Evolutionary conservation across 2,329 filamentous ascomycete genomes (phyloP), one percentile per base, ranked within the genome.

Genomic region (Dactylella cylindrospora): DNA sequence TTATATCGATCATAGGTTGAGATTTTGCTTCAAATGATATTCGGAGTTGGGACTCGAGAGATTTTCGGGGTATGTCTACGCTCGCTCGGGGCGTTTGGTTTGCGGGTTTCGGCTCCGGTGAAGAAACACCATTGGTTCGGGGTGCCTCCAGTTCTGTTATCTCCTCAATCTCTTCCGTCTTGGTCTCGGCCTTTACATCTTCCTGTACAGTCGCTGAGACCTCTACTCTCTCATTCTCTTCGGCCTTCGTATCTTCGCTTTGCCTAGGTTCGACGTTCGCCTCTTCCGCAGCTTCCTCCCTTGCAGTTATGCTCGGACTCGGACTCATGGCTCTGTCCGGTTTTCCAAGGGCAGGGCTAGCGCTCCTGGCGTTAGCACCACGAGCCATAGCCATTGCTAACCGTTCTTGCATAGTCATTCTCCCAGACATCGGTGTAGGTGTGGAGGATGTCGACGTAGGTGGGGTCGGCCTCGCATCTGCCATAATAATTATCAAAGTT

Each of bases 371-470:
- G 73, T 76, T 74, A 54, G 79, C 80, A 70, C 86, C 88, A 59
- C 85, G 85, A 2, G 85, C 88, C 69, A 96, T 82, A 23, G 90
- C 93, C 70, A 88, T 88, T 23, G 91, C 91, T 61, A 98, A 78
- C 64, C 90, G 81, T 71, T 95, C 90, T 71, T 96, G 90, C 35
- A 98, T 67, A 12, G 54, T 69, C 40, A 64, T 57, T 50, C 47
- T 49, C 6, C 59, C 45, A 7, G 77, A 46, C 90, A 83, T 68
- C 85, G 80, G 44, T 85, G 83, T 50, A 79, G 73, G 61, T 71
- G 77, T 79, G 41, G 39, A 65, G 39, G 66, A 32, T 33, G 40
- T 46, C 36, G 32, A 50, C 20, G 33, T 52, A 36, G 67, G 62
- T 43, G 47, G 66, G 36, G 52, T 50, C 20, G 49, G 61, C 65